A percentile compares a stretch with the other conserved stretches of the same genome.
phyloP scores from a whole-genome alignment of 2,329 filamentous ascomycete genomes.

The Elsinoe fawcettii region DNA sequence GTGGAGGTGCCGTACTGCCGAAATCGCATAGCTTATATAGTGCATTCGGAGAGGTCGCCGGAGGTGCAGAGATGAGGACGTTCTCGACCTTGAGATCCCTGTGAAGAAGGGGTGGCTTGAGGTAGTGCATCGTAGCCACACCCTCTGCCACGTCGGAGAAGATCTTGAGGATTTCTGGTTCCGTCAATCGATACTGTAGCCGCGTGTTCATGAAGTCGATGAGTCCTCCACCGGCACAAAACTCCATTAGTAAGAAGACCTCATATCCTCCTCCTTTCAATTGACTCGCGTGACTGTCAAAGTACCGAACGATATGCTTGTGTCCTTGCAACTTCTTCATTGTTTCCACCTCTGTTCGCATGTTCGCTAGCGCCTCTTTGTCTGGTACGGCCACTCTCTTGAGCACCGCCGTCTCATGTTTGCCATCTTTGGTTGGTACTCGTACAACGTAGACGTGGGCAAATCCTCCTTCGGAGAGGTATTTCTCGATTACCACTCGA shows the following conservation, averaged over 20 bases:
- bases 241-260: constrained; percentile 98
- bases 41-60: constrained; percentile 51
- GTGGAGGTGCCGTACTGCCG: constrained; percentile 78
- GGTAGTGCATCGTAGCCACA: constrained; percentile 97
- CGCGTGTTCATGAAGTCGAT: constrained; percentile 99
- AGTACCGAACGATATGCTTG: constrained; percentile 91
- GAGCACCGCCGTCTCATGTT: constrained; percentile 73
- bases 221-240: constrained; percentile 84
- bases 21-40: constrained; percentile 98
- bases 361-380: constrained; percentile 86
- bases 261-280: constrained; percentile 89
- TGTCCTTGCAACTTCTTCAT: constrained; percentile 99
- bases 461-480: constrained; percentile 95
- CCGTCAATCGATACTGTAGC: constrained; percentile 88
- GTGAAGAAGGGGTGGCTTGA: constrained; percentile 86
- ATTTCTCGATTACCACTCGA: constrained; percentile 89
- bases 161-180: constrained; percentile 95
- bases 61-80: constrained; percentile 65
- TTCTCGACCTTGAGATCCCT: constrained; percentile 97
- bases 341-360: constrained; percentile 97
- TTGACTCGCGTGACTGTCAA: constrained; percentile 96
- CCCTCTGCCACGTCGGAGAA: constrained; percentile 94
- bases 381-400: constrained; percentile 96
- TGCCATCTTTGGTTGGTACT: constrained; percentile 66
- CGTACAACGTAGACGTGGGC: constrained; percentile 97